Evolutionary conservation across 345 rosid genomes (phyloP), one percentile per base, ranked within the genome.

Genomic region (Syzygium aromaticum): DNA sequence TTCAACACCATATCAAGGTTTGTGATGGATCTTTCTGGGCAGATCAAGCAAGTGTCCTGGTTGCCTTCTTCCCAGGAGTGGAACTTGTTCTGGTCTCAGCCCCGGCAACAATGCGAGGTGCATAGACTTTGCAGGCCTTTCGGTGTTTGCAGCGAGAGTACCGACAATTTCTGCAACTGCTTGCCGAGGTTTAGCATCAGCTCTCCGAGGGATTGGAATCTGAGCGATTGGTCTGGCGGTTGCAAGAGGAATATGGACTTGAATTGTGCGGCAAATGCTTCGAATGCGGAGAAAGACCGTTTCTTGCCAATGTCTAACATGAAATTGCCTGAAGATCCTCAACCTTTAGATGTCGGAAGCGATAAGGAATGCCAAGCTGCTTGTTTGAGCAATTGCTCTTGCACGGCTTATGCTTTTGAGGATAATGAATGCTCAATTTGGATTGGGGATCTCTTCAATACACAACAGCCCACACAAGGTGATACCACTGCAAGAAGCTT

Each of bases 51-150:
- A 64, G n/a, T 8, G 64, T 77, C 90, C 11, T 97, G 96, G 97
- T 38, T 85, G 82, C 87, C 84, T 8, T 5, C 15, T 3, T 51
- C 84, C 87, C n/a, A 87, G 13, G 17, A 52, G 21, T 96, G 99
- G 99, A 93, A 88, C 89, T 77, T 93, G 87, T 95, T 94, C 54
- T 95, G 98, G 98, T 82, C 97, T 63, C 93, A 91, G 77, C 99
- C 97, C n/a, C 91, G 92, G 46, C 91, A 89, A 85, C 96, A 93
- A 59, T 96, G 99, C 25, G 90, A 94, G 64, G 98, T 97, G 40
- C 89, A 94, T 73, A 92, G 90, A 22, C 94, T 86, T 53, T 97
- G 99, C 88, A 97, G 99, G 33, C 88, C 94, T 46, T 94, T 92
- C 84, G 95, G 96, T 56, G 89, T 86, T 82, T 96, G 99, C 87